These are phyloP conservation scores for Paramecium sonneborni DNA, from an alignment of 73 alveolate genomes.

Conservation along the genomic window DNA sequence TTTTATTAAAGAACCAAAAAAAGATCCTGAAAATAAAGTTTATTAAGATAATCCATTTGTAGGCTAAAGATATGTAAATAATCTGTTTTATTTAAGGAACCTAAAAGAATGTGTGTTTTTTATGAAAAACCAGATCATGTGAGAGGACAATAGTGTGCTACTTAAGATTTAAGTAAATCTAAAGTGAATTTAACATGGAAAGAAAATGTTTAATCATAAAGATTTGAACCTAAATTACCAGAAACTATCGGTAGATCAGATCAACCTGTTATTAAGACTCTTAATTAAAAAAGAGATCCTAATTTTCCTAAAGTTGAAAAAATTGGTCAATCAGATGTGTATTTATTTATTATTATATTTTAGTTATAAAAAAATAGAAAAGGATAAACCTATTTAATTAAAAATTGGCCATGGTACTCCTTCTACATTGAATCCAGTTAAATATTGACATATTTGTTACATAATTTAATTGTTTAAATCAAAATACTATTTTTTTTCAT, in stretches of 20 bases:
- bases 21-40: slow-evolving; percentile 49
- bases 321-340: slow-evolving; percentile 65
- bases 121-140: slow-evolving; percentile 53
- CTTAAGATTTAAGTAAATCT: slow-evolving; percentile 47
- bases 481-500: background rate
- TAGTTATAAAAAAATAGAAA: slow-evolving; percentile 58
- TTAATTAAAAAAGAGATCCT: slow-evolving; percentile 52
- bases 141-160: slow-evolving; percentile 4
- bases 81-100: slow-evolving; percentile 35
- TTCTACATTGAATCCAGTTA: slow-evolving; percentile 62
- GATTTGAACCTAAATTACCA: slow-evolving; percentile 59
- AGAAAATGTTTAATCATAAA: slow-evolving; percentile 44
- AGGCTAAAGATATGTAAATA: slow-evolving; percentile 59
- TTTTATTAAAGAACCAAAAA: slow-evolving; percentile 47
- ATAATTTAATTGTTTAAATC: background rate
- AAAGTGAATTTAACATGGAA: slow-evolving; percentile 60
- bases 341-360: background rate
- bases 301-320: slow-evolving; percentile 48
- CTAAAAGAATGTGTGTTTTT: slow-evolving; percentile 54
- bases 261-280: slow-evolving; percentile 42
- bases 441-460: slow-evolving; percentile 48
- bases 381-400: slow-evolving; percentile 55
- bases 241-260: slow-evolving; percentile 21
- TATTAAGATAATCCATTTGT: slow-evolving; percentile 57
- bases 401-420: slow-evolving; percentile 69